Evolutionary conservation across 176 grass and related monocot genomes (phyloP).

Genomic region (Lolium perenne): DNA sequence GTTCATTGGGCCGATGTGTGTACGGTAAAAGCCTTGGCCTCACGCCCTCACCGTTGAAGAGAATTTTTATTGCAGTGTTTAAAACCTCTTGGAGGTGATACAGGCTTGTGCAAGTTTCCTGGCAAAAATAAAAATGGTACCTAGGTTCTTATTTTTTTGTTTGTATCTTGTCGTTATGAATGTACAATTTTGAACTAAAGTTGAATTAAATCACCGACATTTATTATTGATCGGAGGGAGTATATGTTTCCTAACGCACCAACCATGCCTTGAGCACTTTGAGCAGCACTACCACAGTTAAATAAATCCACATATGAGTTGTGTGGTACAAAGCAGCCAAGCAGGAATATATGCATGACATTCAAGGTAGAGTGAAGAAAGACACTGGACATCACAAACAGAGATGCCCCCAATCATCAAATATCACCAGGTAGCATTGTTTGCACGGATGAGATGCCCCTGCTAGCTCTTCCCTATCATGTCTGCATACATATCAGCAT

Average conservation of each 20-base stretch:
- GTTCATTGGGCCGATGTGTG: not conserved
- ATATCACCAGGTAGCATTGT: not conserved
- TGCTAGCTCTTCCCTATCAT: too few species aligned
- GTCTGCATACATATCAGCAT: not conserved
- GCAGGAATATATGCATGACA: too few species aligned
- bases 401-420: constrained; percentile 38
- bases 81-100: not conserved
- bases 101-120: not conserved
- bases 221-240: too few species aligned
- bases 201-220: too few species aligned
- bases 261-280: not conserved
- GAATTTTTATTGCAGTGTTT: not conserved
- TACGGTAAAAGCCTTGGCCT: not conserved
- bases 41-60: too few species aligned
- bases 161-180: too few species aligned
- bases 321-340: too few species aligned
- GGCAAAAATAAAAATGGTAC: not conserved
- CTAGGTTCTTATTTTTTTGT: too few species aligned
- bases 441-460: too few species aligned
- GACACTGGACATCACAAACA: constrained; percentile 18
- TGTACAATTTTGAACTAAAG: too few species aligned
- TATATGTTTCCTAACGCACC: not conserved
- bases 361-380: not conserved
- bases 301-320: too few species aligned
- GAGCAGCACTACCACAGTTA: not conserved